A percentile compares a stretch with the other conserved stretches of the same genome.
These are phyloP conservation scores for Fusarium torulosum DNA, from an alignment of 2,329 filamentous ascomycete species.

Conservation along the genomic window DNA sequence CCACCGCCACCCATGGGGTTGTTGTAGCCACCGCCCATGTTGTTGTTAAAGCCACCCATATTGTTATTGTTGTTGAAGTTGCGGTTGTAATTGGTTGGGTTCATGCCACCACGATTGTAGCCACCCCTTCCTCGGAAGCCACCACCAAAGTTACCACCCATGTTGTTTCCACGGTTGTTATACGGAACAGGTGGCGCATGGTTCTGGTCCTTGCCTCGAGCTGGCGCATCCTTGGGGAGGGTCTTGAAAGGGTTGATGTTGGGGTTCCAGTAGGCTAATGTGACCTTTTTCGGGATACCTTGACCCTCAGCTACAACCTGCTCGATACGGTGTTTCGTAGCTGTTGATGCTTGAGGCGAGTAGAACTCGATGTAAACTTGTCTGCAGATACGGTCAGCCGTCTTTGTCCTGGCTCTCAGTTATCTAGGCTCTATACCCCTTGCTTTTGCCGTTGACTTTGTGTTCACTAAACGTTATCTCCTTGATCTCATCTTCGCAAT, in stretches of 20 bases:
- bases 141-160: conserved; percentile 63
- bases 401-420: neutral
- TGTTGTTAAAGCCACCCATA: conserved; percentile 60
- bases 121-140: conserved; percentile 66
- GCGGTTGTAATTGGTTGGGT: conserved; percentile 59
- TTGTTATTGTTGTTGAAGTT: conserved; percentile 58
- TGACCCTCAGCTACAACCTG: conserved; percentile 64
- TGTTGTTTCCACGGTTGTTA: conserved; percentile 58
- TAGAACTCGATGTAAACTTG: conserved; percentile 88
- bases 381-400: conserved; percentile 52
- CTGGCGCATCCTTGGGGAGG: conserved; percentile 85
- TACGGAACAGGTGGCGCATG: conserved; percentile 65
- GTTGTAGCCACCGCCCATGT: conserved; percentile 62
- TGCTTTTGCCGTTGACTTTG: conserved; percentile 98
- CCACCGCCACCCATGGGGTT: conserved; percentile 67
- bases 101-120: conserved; percentile 61
- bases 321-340: conserved; percentile 86
- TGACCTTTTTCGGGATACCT: conserved; percentile 75
- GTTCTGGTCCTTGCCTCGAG: conserved; percentile 70
- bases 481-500: conserved; percentile 85
- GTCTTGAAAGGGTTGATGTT: conserved; percentile 90
- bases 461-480: conserved; percentile 98
- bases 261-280: conserved; percentile 80
- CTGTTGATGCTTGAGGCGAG: conserved; percentile 85
- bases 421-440: conserved; percentile 73